Evolutionary conservation across 495 filamentous ascomycete species (phyloP).

Genomic region (Apodospora peruviana): DNA sequence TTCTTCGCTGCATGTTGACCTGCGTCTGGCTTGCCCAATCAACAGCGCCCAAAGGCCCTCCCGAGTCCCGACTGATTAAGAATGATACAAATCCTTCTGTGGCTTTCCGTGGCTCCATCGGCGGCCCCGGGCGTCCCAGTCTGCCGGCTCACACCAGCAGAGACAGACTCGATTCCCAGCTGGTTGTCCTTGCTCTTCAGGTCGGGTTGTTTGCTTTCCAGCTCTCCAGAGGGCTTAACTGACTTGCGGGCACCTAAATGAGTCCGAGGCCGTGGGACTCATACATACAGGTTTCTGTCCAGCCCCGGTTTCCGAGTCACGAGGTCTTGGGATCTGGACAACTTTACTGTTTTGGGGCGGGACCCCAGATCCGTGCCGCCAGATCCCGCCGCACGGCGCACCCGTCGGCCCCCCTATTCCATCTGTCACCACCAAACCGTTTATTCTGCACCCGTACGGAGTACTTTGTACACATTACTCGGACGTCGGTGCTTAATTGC

Average conservation of each 20-base stretch:
- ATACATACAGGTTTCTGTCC: not conserved
- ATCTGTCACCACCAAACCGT: no score
- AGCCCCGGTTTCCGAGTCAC: not conserved
- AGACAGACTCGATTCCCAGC: not conserved
- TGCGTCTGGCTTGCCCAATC: not conserved
- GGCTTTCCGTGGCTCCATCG: constrained; percentile 1
- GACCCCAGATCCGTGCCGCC: not conserved
- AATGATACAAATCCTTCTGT: not conserved
- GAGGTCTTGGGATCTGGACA: not conserved
- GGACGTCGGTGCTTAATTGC: no score
- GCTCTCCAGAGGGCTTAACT: not conserved
- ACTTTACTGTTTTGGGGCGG: no score
- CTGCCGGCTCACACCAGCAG: not conserved
- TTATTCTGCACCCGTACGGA: no score
- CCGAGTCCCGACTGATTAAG: not conserved
- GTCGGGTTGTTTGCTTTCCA: not conserved
- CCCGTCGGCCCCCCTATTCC: no score
- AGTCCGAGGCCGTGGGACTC: no score
- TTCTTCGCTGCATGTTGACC: not conserved
- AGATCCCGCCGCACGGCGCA: no score
- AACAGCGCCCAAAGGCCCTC: not conserved
- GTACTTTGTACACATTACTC: no score
- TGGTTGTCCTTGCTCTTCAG: not conserved
- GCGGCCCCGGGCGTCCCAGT: not conserved
- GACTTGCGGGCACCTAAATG: no score